Evolutionary conservation across 345 rosid genomes (phyloP), one percentile per base, ranked within the genome.

Genomic region (Hypericum androsaemum): DNA sequence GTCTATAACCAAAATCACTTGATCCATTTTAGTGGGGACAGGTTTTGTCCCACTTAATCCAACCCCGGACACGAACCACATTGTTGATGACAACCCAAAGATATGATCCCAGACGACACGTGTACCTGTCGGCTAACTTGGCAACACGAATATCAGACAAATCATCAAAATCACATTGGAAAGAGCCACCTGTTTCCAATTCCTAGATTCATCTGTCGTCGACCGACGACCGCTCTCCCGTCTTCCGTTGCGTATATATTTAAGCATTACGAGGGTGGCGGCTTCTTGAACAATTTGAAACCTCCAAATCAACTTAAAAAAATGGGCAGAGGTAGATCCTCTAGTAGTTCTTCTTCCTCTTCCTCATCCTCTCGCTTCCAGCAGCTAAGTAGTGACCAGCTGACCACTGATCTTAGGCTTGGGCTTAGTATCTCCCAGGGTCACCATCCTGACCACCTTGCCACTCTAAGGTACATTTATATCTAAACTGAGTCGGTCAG

Each of bases 401-500:
- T 76, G 8, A 81, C 77, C 71, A 80, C 89, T 8, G 96, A 84
- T 66, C 92, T 90, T 6, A 65, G 82, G 60, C 95, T 89, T 35
- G 95, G 88, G 40, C 88, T 83, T 11, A 71, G 84, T 77, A 56
- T 68, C 61, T 77, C 77, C 47, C 46, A 57, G 37, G 65, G 62
- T 52, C 32, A 22, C 4, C 69, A 65, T 52, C 72, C 63, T 22
- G 32, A 22, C 32, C 32, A 22, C 62, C 56, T 55, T 66, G 64
- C 64, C 35, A 60, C 28, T 6, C 51, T 57, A 47, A 69, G 73
- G 77, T 70, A 58, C 22, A 6, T 6, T 11, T 10, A 13, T 45
- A 36, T 13, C n/a, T 16, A n/a, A 7, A 11, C 48, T 5, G 3
- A 35, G 13, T 28, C 3, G 37, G 32, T 22, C 32, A 22, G 4